Percentiles rank a stretch among this genome's conserved stretches.
phyloP scores from a whole-genome alignment of 495 filamentous ascomycete genomes.

The Lophiostoma macrostomum region DNA sequence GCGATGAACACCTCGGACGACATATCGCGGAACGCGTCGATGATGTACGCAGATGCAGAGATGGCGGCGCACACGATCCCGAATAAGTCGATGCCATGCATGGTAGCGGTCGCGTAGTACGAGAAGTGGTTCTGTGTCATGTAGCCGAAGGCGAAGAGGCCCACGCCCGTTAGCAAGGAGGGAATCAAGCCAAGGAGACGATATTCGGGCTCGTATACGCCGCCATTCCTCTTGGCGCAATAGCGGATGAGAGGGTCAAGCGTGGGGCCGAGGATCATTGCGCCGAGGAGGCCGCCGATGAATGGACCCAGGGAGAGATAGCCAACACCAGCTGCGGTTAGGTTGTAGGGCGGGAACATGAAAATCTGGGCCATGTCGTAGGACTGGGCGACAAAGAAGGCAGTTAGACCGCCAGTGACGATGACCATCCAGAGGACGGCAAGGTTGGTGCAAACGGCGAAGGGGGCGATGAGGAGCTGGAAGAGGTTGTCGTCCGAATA shows the following conservation, averaged over 20 bases:
- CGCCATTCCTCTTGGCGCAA: conserved; percentile 30
- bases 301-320: conserved; percentile 34
- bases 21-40: conserved; percentile 33
- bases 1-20: conserved; percentile 31
- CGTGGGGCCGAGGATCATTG: conserved; percentile 24
- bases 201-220: conserved; percentile 32
- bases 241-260: conserved; percentile 29
- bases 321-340: conserved; percentile 30
- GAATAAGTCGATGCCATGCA: conserved; percentile 26
- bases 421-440: conserved; percentile 31
- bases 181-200: conserved; percentile 28
- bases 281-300: conserved; percentile 25
- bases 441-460: conserved; percentile 25
- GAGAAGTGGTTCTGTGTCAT: conserved; percentile 24
- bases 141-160: conserved; percentile 27
- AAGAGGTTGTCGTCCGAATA: conserved; percentile 30
- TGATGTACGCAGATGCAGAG: conserved; percentile 24
- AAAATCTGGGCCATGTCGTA: conserved; percentile 34
- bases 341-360: conserved; percentile 32
- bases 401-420: conserved; percentile 26
- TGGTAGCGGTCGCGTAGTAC: conserved; percentile 22
- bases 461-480: conserved; percentile 29
- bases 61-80: conserved; percentile 23
- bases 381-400: conserved; percentile 32
- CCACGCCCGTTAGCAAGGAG: conserved; percentile 4